These are phyloP conservation scores for Lipomyces yamadae DNA, from an alignment of 805 yeast genomes.

Conservation along the genomic window DNA sequence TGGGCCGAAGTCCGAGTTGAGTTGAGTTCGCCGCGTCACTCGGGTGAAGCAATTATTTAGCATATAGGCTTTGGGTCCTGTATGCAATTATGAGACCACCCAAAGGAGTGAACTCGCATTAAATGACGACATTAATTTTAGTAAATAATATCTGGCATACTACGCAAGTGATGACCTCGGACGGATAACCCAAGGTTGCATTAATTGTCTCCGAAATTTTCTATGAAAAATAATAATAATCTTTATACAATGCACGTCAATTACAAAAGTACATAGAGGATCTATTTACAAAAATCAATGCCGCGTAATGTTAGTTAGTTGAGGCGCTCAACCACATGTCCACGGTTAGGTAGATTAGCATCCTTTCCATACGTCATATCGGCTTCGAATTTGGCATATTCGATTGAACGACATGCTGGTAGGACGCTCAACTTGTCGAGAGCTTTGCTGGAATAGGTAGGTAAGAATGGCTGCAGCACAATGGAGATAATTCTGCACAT, in stretches of 20 bases:
- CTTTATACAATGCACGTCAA: not conserved
- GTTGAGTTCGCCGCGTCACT: too few relatives aligned
- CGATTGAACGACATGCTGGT: conserved; percentile 49
- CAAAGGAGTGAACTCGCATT: too few relatives aligned
- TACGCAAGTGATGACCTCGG: too few relatives aligned
- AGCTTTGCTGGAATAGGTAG: conserved; percentile 60
- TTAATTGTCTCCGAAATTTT: too few relatives aligned
- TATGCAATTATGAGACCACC: too few relatives aligned
- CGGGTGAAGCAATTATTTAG: too few relatives aligned
- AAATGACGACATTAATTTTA: too few relatives aligned
- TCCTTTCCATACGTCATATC: conserved; percentile 66
- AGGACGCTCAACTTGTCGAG: conserved; percentile 68
- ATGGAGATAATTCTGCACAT: conserved; percentile 69
- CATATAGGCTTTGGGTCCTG: too few relatives aligned
- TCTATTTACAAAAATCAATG: not conserved
- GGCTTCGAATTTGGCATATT: conserved; percentile 57
- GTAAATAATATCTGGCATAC: too few relatives aligned
- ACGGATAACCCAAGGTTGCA: too few relatives aligned
- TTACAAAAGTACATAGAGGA: not conserved
- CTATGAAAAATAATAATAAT: too few relatives aligned
- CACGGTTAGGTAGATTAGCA: conserved; percentile 48
- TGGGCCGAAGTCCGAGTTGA: too few relatives aligned
- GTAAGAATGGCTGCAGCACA: conserved; percentile 73
- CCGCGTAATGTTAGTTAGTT: not conserved
- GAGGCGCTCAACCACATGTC: not conserved